These are phyloP conservation scores for Suillus plorans DNA, from an alignment of 768 basidiomycete genomes.

Conservation along the genomic window DNA sequence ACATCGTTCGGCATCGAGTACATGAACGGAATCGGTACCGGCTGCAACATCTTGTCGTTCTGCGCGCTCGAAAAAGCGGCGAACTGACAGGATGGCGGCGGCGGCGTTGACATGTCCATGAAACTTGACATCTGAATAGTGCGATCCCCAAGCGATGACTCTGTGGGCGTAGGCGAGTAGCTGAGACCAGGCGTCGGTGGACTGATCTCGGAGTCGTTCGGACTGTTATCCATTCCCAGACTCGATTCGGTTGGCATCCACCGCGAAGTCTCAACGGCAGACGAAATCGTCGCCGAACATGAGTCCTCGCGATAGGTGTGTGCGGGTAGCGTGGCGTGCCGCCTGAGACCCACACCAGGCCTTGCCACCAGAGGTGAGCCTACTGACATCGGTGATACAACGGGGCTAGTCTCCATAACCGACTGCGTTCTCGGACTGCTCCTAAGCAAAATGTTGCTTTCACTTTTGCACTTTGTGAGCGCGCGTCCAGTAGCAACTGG, in stretches of 20 bases:
- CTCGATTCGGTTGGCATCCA: background rate
- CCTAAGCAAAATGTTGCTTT: constrained; percentile 33
- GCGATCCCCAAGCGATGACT: constrained; percentile 53
- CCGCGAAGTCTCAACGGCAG: constrained; percentile 1
- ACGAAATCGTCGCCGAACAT: background rate
- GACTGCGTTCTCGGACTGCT: constrained; percentile 6
- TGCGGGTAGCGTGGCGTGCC: constrained; percentile 43
- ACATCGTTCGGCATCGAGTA: constrained; percentile 19
- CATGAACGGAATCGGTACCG: constrained; percentile 19
- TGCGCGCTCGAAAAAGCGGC: constrained; percentile 33
- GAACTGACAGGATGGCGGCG: constrained; percentile 32
- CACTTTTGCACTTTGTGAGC: constrained; percentile 53
- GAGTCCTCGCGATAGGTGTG: constrained; percentile 25
- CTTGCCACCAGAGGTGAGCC: constrained; percentile 17
- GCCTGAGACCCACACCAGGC: constrained; percentile 31
- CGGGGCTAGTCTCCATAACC: background rate
- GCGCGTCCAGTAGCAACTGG: constrained; percentile 36
- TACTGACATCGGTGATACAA: constrained; percentile 1
- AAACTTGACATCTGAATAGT: constrained; percentile 58
- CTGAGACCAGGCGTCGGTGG: constrained; percentile 58
- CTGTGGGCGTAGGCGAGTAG: constrained; percentile 61
- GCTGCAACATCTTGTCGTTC: constrained; percentile 33
- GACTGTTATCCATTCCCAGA: constrained; percentile 17
- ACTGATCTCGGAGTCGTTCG: constrained; percentile 31
- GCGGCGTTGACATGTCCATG: constrained; percentile 41